Evolutionary conservation across 768 basidiomycete genomes (phyloP), one percentile per base, ranked within the genome.

Genomic region (Leccinum subgranulosum): DNA sequence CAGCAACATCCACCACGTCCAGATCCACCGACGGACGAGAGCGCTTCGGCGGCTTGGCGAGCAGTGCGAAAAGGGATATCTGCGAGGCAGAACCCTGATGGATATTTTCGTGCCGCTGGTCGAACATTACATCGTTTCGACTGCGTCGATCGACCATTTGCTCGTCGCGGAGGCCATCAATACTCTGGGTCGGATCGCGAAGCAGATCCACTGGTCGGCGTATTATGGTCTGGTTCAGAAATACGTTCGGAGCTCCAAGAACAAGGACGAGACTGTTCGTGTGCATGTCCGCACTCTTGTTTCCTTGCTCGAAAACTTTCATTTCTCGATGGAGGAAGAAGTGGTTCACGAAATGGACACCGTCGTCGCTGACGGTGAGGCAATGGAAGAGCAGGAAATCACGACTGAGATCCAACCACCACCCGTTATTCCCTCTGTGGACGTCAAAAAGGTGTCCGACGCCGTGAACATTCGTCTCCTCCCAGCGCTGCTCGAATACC

Each of bases 1-100:
- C 82, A 88, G 87, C 77, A 99, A 99, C 72, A 85, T 98, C 49
- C 84, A 89, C 53, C 97, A 99, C 68, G 84, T 98, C 46, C 97
- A 99, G 73, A 75, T 88, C 3, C 95, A 98, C 71, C 85, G 95
- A 60, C 86, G 96, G 23, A 85, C 87, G 1, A 77, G 96, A 58
- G 95, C 96, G 3, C 78, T 97, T 28, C 83, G 90, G 14, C 80
- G 93, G n/a, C 81, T 98, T 19, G 84, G 84, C 6, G 94, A 94
- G 52, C 81, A 85, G 55, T 87, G 86, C 59, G 81, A 85, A 9
- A 82, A 85, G 45, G 84, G 84, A 2, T 76, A 76, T 29, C 65
- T 98, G 34, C 77, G 85, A 36, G 89, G 87, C 66, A 81, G 77
- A 23, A 90, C 86, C 1, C 72, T 97, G 31, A 76, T 83, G 2